Percentiles rank a stretch among this genome's conserved stretches.
phyloP scores from a whole-genome alignment of 192 early-diverging fungal genomes.

The Podochytrium sp. region DNA sequence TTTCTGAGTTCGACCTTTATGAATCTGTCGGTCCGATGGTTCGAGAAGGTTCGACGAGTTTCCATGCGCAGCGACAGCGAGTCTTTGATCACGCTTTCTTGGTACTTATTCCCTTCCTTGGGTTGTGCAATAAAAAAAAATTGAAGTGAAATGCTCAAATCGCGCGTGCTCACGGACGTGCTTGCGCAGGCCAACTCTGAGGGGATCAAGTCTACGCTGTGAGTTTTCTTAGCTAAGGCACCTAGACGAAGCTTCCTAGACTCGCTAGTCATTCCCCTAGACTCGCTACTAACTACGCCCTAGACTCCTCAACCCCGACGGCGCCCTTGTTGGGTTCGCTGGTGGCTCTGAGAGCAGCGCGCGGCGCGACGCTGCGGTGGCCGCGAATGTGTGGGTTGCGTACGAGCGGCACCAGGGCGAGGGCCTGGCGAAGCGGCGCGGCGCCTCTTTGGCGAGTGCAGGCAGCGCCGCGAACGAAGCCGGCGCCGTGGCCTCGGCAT shows the following conservation, averaged over 20 bases:
- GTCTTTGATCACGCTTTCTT: not conserved
- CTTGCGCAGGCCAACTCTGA: slow-evolving; percentile 40
- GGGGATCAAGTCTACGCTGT: slow-evolving; percentile 44
- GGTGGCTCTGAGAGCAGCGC: slow-evolving; percentile 41
- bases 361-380: slow-evolving; percentile 43
- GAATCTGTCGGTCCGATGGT: no score
- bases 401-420: slow-evolving; percentile 50
- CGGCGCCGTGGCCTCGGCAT: not conserved
- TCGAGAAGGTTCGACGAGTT: not conserved
- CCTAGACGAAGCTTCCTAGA: not conserved
- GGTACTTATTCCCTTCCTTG: not conserved
- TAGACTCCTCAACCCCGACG: slow-evolving; percentile 48
- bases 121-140: not conserved
- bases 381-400: slow-evolving; percentile 46
- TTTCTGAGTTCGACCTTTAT: no score
- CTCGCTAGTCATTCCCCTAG: not conserved
- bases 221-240: not conserved
- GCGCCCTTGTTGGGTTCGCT: slow-evolving; percentile 45
- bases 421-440: slow-evolving; percentile 6
- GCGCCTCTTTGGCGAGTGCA: not conserved
- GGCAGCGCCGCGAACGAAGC: not conserved
- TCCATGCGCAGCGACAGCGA: not conserved
- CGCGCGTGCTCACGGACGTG: slow-evolving; percentile 39
- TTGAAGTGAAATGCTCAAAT: slow-evolving; percentile 38
- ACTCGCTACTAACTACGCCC: not conserved